Conservation (phyloP, 495 filamentous ascomycete species). For the Penicillium cataractarum region DNA sequence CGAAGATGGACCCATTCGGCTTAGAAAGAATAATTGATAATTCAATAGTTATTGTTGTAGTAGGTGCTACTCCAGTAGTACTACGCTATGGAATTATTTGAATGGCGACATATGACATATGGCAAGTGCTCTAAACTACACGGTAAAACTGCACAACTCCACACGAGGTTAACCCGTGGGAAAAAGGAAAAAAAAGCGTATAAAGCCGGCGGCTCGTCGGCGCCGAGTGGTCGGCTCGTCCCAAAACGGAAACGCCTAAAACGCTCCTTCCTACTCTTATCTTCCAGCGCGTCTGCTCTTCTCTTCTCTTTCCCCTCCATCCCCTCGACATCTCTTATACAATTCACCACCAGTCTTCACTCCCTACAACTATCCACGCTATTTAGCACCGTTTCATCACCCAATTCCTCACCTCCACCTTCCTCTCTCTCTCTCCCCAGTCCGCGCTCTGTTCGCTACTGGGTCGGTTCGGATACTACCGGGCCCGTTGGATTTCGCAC, state of each 20-base stretch:
- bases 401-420: conserved; percentile 18
- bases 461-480: conserved; percentile 40
- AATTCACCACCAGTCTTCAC: neutral
- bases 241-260: conserved; percentile 26
- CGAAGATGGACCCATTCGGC: neutral
- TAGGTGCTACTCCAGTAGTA: too few relatives aligned
- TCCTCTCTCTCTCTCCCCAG: conserved; percentile 7
- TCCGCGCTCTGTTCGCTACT: conserved; percentile 15
- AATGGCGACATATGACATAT: neutral
- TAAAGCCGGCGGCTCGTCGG: conserved; percentile 13
- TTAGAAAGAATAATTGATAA: neutral
- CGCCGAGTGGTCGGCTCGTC: conserved; percentile 18
- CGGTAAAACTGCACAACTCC: neutral
- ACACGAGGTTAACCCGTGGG: neutral
- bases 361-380: neutral
- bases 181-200: neutral
- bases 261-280: conserved; percentile 17
- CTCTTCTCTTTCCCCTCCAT: conserved; percentile 13
- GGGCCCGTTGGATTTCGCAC: conserved; percentile 38
- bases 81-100: neutral
- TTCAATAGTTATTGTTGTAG: too few relatives aligned
- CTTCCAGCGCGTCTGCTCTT: conserved; percentile 22
- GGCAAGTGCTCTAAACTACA: conserved; percentile 3
- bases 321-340: conserved; percentile 14
- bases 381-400: conserved; percentile 11